Conservation (phyloP, 768 basidiomycete genomes). For the Mycena haematopus region DNA sequence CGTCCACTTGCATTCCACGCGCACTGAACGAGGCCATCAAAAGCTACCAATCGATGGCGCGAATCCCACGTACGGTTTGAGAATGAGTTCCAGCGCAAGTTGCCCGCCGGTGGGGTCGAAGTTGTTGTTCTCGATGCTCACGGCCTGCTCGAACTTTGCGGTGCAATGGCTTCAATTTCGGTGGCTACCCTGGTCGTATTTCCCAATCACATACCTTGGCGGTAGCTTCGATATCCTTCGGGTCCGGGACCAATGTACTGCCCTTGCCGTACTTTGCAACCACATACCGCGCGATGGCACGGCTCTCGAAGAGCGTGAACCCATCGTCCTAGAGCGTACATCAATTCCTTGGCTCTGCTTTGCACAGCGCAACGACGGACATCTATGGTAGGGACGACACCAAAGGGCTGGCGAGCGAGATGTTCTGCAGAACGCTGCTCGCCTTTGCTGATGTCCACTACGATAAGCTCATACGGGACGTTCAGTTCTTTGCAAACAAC, state of each 20-base stretch:
- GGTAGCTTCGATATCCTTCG: not conserved
- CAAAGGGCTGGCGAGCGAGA: slow-evolving; percentile 51
- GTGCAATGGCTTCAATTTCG: slow-evolving; percentile 29
- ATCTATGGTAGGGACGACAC: slow-evolving; percentile 48
- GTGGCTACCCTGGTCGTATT: too few relatives aligned
- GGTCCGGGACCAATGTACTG: slow-evolving; percentile 44
- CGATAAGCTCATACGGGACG: slow-evolving; percentile 45
- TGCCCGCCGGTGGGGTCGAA: slow-evolving; percentile 49
- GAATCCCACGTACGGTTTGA: slow-evolving; percentile 43
- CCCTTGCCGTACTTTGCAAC: slow-evolving; percentile 44
- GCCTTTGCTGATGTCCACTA: slow-evolving; percentile 36
- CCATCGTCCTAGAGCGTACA: slow-evolving; percentile 42
- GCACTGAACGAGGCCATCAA: not conserved
- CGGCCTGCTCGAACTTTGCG: slow-evolving; percentile 44
- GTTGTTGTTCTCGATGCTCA: slow-evolving; percentile 48
- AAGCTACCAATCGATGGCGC: not conserved
- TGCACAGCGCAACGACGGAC: not conserved
- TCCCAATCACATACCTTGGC: not conserved
- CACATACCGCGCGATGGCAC: slow-evolving; percentile 51
- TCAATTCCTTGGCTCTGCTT: not conserved
- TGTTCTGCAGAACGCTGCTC: slow-evolving; percentile 38
- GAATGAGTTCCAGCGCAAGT: slow-evolving; percentile 47
- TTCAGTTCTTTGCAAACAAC: slow-evolving; percentile 45
- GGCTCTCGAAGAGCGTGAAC: slow-evolving; percentile 49
- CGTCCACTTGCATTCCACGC: slow-evolving; percentile 36